Evolutionary conservation across 108 stramenopile genomes (phyloP).

Genomic region (Skeletonema marinoi): DNA sequence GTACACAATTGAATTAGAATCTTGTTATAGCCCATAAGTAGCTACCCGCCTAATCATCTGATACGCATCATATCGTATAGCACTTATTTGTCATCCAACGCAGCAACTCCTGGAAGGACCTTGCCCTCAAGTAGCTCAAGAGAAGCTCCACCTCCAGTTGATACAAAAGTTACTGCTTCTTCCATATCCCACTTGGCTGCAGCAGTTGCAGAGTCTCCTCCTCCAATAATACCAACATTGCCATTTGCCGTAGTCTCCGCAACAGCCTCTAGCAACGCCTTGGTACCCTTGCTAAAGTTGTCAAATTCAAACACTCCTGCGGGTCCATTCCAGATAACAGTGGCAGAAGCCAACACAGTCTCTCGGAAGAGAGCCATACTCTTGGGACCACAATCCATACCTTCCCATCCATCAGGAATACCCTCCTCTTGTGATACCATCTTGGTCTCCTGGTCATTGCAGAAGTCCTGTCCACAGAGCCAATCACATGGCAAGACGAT

Average conservation of each 20-base stretch:
- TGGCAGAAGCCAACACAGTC: constrained; percentile 48
- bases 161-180: constrained; percentile 96
- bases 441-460: constrained; percentile 51
- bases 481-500: constrained; percentile 78
- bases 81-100: constrained; percentile 89
- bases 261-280: constrained; percentile 30
- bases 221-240: constrained; percentile 95
- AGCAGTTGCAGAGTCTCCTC: constrained; percentile 99
- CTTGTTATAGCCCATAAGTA: no score
- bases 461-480: constrained; percentile 55
- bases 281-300: constrained; percentile 35
- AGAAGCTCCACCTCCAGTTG: constrained; percentile 97
- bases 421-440: constrained; percentile 53
- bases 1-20: no score
- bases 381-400: constrained; percentile 82
- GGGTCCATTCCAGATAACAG: constrained; percentile 89
- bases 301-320: constrained; percentile 82
- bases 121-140: constrained; percentile 98
- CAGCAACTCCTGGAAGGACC: constrained; percentile 97
- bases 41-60: no score
- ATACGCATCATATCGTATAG: no score
- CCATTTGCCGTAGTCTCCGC: constrained; percentile 27
- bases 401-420: constrained; percentile 87
- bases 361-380: constrained; percentile 53
- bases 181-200: constrained; percentile 90